Percentiles rank a stretch among this genome's conserved stretches.
Evolutionary conservation across 2,329 filamentous ascomycete genomes (phyloP).

Genomic region (Simplicillium aogashimaense): DNA sequence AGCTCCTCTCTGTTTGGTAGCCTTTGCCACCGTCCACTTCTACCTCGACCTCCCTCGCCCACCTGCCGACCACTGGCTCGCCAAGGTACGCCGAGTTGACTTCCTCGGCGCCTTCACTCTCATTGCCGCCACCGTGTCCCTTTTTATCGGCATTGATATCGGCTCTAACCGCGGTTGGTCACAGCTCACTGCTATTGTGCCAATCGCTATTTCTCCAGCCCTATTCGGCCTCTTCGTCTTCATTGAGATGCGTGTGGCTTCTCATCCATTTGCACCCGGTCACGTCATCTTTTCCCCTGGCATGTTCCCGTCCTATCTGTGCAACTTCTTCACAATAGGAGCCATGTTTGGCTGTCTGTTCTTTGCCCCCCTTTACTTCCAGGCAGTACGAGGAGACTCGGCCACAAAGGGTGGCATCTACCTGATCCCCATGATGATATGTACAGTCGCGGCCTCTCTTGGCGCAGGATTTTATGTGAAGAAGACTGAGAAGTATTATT

Average conservation of each 20-base stretch:
- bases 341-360: conserved; percentile 50
- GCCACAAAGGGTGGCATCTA: conserved; percentile 55
- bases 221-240: conserved; percentile 59
- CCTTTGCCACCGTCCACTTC: conserved; percentile 53
- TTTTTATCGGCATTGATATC: conserved; percentile 62
- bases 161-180: conserved; percentile 65
- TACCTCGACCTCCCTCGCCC: conserved; percentile 54
- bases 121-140: conserved; percentile 51
- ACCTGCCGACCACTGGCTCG: conserved; percentile 50
- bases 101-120: conserved; percentile 62
- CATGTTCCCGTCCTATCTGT: conserved; percentile 57
- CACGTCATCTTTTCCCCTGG: conserved; percentile 60
- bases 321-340: conserved; percentile 63
- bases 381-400: conserved; percentile 55
- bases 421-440: conserved; percentile 56
- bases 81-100: conserved; percentile 60
- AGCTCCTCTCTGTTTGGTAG: conserved; percentile 56
- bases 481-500: conserved; percentile 61
- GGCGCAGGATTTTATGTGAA: conserved; percentile 58
- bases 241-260: conserved; percentile 57
- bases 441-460: conserved; percentile 54
- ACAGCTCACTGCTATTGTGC: conserved; percentile 44
- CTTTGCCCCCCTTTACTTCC: conserved; percentile 70
- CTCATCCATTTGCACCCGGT: conserved; percentile 64
- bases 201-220: conserved; percentile 42